Base-by-base conservation (phyloP, 345 rosid species). In the Hibiscus syriacus region DNA sequence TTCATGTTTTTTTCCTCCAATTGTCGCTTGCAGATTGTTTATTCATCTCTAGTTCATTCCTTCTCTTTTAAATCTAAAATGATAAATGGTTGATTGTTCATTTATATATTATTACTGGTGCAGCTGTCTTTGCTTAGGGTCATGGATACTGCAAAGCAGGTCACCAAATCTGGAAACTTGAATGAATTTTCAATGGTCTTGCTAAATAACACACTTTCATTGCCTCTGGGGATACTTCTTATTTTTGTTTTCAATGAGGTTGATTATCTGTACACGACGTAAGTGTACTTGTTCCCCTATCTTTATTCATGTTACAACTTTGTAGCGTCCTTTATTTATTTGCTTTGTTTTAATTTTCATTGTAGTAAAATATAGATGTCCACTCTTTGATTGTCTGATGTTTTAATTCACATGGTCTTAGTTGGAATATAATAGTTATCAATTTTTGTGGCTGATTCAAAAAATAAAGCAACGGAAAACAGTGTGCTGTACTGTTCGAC, bases 111-210 rank as follows among this genome's bases (percentile, higher is more conserved):
- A 45, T 58, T 82, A 52, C 68, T 69, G 67, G 55, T 84, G 85
- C 84, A 94, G 99, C 80, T 94, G 74, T 92, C 96, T 49, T 77
- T 89, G 58, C 95, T 96, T 55, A 87, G 85, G 82, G 87, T 89
- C 70, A 94, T 94, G 99, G 99, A 94, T 79, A 88, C 98, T 0
- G 97, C 99, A 25, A 94, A 94, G 87, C 96, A 84, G 73, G 86
- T 80, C 67, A 89, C 98, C 4, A 86, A 77, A 79, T 87, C 96
- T 50, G 99, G 99, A 73, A 89, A 84, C 79, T 82, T 94, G 80
- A 92, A 92, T 34, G 99, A 94, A 76, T 89, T 94, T 78, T 86
- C 99, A 5, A 94, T 94, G 99, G 98, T 94, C 80, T 77, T 94
- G 79, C 96, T 94, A 50, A 94, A 94, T 72, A 94, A 94, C 80